Percentiles rank a stretch among this genome's conserved stretches.
These are phyloP conservation scores for Aphanomyces invadans DNA, from an alignment of 352 stramenopile species.

Conservation along the genomic window DNA sequence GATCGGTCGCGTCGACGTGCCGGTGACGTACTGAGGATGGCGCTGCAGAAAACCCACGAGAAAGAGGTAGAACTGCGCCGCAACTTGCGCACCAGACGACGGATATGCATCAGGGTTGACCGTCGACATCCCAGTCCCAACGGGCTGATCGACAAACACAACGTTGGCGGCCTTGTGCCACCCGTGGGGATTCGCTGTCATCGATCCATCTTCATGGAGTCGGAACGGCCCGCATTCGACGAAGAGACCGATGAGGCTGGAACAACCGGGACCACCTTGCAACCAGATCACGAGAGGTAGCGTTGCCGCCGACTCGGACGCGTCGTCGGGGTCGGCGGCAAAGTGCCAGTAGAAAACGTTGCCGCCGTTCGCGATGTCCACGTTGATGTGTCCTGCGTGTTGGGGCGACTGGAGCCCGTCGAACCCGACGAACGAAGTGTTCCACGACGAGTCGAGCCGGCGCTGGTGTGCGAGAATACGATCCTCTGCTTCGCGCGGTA, in stretches of 20 bases:
- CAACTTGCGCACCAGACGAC: slow-evolving; percentile 38
- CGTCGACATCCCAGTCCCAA: slow-evolving; percentile 72
- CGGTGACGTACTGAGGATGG: slow-evolving; percentile 58
- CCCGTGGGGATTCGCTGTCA: slow-evolving; percentile 60
- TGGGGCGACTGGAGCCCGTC: slow-evolving; percentile 43
- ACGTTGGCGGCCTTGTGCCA: slow-evolving; percentile 70
- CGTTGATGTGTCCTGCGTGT: slow-evolving; percentile 49
- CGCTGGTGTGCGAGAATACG: too few species aligned
- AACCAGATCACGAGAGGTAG: slow-evolving; percentile 68
- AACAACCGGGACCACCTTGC: slow-evolving; percentile 74
- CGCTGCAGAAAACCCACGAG: slow-evolving; percentile 88
- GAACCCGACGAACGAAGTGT: too few species aligned
- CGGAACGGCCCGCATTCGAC: slow-evolving; percentile 50
- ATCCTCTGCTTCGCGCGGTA: too few species aligned
- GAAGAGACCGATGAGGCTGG: slow-evolving; percentile 73
- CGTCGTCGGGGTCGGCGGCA: slow-evolving; percentile 31
- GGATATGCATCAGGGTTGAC: slow-evolving; percentile 49
- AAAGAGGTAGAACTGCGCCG: slow-evolving; percentile 90
- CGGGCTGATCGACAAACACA: slow-evolving; percentile 78
- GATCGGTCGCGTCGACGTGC: slow-evolving; percentile 54
- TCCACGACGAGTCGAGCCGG: too few species aligned
- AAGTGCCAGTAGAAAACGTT: slow-evolving; percentile 82
- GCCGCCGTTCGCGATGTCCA: slow-evolving; percentile 44
- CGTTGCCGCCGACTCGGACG: slow-evolving; percentile 28
- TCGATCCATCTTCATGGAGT: slow-evolving; percentile 40